Conservation (phyloP, 106 monocot genomes). For the Cymbidium sinense region DNA sequence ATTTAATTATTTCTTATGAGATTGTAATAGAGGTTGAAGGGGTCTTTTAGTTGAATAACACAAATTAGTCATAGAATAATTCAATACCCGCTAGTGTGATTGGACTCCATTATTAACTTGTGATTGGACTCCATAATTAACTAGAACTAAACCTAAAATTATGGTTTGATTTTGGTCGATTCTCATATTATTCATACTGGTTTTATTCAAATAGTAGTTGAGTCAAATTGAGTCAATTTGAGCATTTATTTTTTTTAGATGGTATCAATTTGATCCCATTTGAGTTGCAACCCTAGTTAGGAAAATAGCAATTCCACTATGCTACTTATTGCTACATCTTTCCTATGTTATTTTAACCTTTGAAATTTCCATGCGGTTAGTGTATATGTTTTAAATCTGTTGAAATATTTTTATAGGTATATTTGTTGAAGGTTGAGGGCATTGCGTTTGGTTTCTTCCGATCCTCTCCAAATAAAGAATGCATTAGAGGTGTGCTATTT, state of each 20-base stretch:
- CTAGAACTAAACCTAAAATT: neutral
- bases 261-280: neutral
- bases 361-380: neutral
- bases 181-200: neutral
- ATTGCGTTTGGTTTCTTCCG: constrained; percentile 96
- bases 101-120: neutral
- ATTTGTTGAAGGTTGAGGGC: constrained; percentile 97
- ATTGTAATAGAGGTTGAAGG: neutral
- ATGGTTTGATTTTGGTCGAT: neutral
- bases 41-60: neutral
- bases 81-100: neutral
- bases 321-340: neutral
- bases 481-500: constrained; percentile 63
- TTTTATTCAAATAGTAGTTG: neutral
- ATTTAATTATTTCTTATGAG: neutral
- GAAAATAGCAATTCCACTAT: neutral
- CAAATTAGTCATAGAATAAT: neutral
- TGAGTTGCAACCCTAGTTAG: neutral
- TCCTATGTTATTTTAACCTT: neutral
- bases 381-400: constrained; percentile 9
- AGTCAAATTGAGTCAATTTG: neutral
- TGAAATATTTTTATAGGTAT: constrained; percentile 48
- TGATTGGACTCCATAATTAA: neutral
- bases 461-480: constrained; percentile 97
- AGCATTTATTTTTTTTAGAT: neutral